Evolutionary conservation across 805 yeast species (phyloP).

Genomic region (Yamadazyma phyllophila): DNA sequence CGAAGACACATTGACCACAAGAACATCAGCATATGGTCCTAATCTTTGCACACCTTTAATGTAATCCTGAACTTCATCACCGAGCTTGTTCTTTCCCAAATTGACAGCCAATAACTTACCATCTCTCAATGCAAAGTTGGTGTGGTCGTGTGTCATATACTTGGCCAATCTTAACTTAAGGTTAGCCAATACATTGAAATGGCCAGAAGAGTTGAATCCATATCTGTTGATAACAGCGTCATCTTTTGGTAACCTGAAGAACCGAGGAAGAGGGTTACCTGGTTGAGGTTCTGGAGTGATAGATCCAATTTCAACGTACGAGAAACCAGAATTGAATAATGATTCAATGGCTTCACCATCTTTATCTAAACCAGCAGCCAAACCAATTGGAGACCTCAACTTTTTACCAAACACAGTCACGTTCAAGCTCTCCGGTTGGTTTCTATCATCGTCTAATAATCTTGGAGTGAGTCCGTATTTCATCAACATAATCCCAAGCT

Average conservation of each 20-base stretch:
- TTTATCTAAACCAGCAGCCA: slow-evolving; percentile 96
- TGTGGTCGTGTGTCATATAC: slow-evolving; percentile 26
- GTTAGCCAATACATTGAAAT: slow-evolving; percentile 66
- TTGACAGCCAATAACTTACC: slow-evolving; percentile 76
- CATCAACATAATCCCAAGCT: slow-evolving; percentile 66
- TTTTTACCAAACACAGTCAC: slow-evolving; percentile 66
- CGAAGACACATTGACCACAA: slow-evolving; percentile 88
- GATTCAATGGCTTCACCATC: slow-evolving; percentile 89
- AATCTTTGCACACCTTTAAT: slow-evolving; percentile 78
- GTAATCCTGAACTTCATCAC: slow-evolving; percentile 87
- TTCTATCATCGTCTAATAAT: slow-evolving; percentile 52
- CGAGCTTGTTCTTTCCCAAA: slow-evolving; percentile 88
- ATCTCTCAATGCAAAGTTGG: slow-evolving; percentile 53
- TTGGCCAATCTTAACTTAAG: slow-evolving; percentile 61
- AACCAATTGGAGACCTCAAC: slow-evolving; percentile 77
- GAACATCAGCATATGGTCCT: slow-evolving; percentile 82
- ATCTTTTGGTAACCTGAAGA: slow-evolving; percentile 81
- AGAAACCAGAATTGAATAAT: slow-evolving; percentile 73
- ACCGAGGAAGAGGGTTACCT: slow-evolving; percentile 91
- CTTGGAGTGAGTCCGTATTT: slow-evolving; percentile 68
- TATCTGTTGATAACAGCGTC: slow-evolving; percentile 91
- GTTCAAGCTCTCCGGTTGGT: slow-evolving; percentile 41
- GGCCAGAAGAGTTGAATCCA: slow-evolving; percentile 93
- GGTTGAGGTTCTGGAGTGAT: slow-evolving; percentile 92
- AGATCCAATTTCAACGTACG: slow-evolving; percentile 90